These are phyloP conservation scores for Climacium dendroides DNA, from an alignment of 225 moss, liverwort and hornwort species.

Conservation along the genomic window DNA sequence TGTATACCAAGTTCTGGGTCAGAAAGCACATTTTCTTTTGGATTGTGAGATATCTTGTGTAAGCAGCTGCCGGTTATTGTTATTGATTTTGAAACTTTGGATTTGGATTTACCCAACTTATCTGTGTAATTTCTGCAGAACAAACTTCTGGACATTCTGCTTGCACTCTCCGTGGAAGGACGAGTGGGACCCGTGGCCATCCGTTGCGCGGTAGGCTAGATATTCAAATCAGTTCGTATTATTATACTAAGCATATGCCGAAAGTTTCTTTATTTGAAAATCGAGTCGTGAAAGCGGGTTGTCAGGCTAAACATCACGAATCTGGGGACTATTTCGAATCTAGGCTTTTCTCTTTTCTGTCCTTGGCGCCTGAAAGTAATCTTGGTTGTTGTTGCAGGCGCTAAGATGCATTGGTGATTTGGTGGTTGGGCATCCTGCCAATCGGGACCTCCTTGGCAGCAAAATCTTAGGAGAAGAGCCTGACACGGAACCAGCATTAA, in stretches of 20 bases:
- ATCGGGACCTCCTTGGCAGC: conserved; percentile 82
- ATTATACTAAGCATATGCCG: background rate
- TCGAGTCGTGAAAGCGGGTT: background rate
- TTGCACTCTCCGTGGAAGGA: conserved; percentile 79
- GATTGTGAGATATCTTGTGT: background rate
- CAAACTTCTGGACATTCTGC: conserved; percentile 69
- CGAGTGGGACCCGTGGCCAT: conserved; percentile 84
- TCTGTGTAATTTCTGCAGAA: conserved; percentile 34
- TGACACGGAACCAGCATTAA: conserved; percentile 76
- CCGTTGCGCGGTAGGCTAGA: conserved; percentile 69
- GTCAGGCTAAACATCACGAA: background rate
- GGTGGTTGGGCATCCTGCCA: conserved; percentile 69
- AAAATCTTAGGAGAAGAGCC: conserved; percentile 79
- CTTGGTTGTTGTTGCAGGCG: conserved; percentile 43
- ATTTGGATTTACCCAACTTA: background rate
- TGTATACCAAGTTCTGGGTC: background rate
- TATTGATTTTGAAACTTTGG: background rate
- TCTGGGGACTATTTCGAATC: background rate
- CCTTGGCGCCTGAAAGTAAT: background rate
- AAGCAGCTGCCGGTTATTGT: background rate
- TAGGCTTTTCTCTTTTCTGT: background rate
- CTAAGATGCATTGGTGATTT: conserved; percentile 92
- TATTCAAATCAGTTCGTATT: background rate
- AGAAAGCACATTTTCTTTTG: background rate
- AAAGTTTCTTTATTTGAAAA: background rate